Percentiles rank a stretch among this genome's conserved stretches.
Conservation (phyloP, 805 yeast genomes). For the Lipomyces starkeyi region DNA sequence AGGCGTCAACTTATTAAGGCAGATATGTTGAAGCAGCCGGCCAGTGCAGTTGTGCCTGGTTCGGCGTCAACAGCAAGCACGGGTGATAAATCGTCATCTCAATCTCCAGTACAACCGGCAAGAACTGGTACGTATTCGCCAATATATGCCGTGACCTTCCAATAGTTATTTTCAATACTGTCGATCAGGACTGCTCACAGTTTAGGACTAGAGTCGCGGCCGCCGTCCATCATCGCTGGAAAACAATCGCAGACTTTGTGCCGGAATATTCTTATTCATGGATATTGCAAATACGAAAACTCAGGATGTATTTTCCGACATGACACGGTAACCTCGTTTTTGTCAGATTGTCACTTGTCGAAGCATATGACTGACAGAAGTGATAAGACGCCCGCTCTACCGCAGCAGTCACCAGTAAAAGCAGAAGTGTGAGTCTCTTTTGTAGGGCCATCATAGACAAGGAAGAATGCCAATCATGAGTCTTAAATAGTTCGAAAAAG, state of each 20-base stretch:
- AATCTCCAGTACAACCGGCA: not conserved
- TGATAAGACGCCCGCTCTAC: constrained; percentile 3
- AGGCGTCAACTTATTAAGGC: not conserved
- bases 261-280: constrained; percentile 82
- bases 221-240: constrained; percentile 34
- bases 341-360: not conserved
- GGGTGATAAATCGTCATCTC: not conserved
- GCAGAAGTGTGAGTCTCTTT: constrained; percentile 22
- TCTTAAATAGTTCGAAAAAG: constrained; percentile 44
- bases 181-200: not conserved
- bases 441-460: not conserved
- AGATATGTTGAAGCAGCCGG: constrained; percentile 4
- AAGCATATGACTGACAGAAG: not conserved
- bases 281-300: constrained; percentile 84
- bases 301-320: constrained; percentile 87
- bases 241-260: constrained; percentile 61
- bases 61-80: not conserved
- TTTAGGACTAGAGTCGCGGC: constrained; percentile 20
- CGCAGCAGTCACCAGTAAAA: constrained; percentile 16
- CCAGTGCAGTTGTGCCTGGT: not conserved
- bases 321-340: constrained; percentile 47
- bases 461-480: not conserved
- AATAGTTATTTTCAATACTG: not conserved
- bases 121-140: not conserved
- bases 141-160: not conserved